phyloP scores from a whole-genome alignment of 441 rosid species.

The Kokia cookei region DNA sequence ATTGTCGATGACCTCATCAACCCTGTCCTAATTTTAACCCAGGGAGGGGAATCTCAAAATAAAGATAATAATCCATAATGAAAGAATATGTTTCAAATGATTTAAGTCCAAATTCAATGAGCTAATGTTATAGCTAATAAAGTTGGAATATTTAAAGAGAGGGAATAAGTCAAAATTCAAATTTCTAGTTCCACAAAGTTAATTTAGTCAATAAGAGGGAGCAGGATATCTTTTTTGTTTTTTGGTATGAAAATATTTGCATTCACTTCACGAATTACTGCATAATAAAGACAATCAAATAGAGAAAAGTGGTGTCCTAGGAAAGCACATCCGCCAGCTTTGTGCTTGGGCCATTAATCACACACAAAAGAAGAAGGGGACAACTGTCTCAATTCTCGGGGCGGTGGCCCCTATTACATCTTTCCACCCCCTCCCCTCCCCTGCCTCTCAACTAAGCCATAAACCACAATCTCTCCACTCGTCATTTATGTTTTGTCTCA shows the following conservation, averaged over 20 bases:
- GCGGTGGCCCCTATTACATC: not conserved
- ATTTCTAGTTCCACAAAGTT: not conserved
- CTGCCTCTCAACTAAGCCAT: not conserved
- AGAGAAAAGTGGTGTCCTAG: conserved; percentile 6
- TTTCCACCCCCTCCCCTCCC: too few relatives aligned
- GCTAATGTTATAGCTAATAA: not conserved
- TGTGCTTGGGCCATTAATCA: conserved; percentile 2
- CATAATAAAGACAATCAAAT: not conserved
- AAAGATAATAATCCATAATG: too few relatives aligned
- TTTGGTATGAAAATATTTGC: not conserved
- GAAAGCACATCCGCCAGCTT: conserved; percentile 19
- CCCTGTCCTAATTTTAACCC: too few relatives aligned
- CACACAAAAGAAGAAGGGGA: conserved; percentile 9
- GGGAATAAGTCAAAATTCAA: conserved; percentile 7
- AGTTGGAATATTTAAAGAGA: not conserved
- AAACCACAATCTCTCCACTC: not conserved
- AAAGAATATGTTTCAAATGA: not conserved
- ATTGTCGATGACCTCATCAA: too few relatives aligned
- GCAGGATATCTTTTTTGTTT: not conserved
- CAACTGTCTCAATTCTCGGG: conserved; percentile 25
- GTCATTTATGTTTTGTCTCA: not conserved
- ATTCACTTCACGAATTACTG: not conserved
- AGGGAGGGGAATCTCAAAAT: too few relatives aligned
- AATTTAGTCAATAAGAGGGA: not conserved
- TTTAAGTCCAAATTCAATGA: not conserved